A percentile compares a stretch with the other conserved stretches of the same genome.
These are phyloP conservation scores for Pseudoturritis turrita DNA, from an alignment of 345 rosid species.

Conservation along the genomic window DNA sequence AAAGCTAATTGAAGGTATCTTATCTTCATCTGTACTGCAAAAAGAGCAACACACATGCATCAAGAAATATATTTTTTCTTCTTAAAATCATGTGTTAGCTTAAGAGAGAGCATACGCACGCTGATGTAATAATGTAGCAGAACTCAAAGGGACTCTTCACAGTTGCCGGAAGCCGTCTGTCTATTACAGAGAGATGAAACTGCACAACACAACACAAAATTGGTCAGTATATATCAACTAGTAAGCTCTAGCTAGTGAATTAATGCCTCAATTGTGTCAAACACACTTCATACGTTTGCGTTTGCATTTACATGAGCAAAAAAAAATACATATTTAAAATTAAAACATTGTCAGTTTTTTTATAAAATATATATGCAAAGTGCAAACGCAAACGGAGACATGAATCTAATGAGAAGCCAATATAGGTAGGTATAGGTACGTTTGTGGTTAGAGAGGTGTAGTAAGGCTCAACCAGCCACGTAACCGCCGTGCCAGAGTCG, in stretches of 20 bases:
- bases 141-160: conserved; percentile 58
- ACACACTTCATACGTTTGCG: background rate
- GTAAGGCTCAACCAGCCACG: conserved; percentile 82
- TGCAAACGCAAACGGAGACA: background rate
- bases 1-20: conserved; percentile 45
- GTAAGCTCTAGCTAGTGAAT: background rate
- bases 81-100: background rate
- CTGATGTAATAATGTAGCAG: conserved; percentile 64
- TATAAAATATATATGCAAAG: too few species aligned
- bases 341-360: too few species aligned
- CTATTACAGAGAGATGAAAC: conserved; percentile 51
- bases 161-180: conserved; percentile 35
- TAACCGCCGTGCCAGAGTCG: conserved; percentile 92
- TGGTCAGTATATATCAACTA: background rate
- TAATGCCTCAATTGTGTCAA: background rate
- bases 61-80: background rate
- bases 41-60: background rate
- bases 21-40: conserved; percentile 41
- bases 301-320: too few species aligned
- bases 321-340: too few species aligned
- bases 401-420: background rate
- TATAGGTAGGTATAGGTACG: conserved; percentile 43
- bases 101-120: background rate
- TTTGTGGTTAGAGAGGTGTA: conserved; percentile 53
- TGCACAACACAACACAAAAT: conserved; percentile 32